phyloP scores from a whole-genome alignment of 768 basidiomycete genomes.

The Xanthoconium stramineum region DNA sequence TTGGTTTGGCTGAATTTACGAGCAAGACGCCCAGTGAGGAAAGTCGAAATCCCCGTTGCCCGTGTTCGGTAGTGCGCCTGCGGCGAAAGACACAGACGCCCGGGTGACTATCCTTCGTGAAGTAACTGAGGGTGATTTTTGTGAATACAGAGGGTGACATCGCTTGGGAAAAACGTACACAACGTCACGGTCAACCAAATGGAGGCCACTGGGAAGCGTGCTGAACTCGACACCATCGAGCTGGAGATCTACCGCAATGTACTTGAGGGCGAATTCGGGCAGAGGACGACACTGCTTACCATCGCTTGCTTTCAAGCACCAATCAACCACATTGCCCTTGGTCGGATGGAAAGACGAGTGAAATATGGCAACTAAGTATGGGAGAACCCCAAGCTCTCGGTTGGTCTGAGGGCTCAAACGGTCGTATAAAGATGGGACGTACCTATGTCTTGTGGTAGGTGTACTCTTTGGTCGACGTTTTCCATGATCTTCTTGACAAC shows the following conservation, averaged over 20 bases:
- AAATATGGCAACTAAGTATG: constrained; percentile 76
- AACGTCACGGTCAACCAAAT: constrained; percentile 74
- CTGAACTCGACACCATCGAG: constrained; percentile 77
- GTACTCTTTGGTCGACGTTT: constrained; percentile 28
- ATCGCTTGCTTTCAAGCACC: constrained; percentile 68
- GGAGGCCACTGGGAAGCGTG: constrained; percentile 77
- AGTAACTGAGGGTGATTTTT: constrained; percentile 48
- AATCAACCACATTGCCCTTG: constrained; percentile 75
- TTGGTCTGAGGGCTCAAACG: neutral
- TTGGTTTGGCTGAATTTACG: constrained; percentile 57
- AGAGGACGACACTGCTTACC: constrained; percentile 38
- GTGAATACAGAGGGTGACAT: constrained; percentile 5
- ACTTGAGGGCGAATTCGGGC: neutral
- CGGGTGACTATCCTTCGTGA: constrained; percentile 63
- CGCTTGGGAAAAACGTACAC: constrained; percentile 50
- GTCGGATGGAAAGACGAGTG: constrained; percentile 85
- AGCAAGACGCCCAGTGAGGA: constrained; percentile 76
- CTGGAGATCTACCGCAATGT: constrained; percentile 47
- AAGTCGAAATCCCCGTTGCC: constrained; percentile 77
- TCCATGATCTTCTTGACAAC: constrained; percentile 23
- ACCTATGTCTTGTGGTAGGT: constrained; percentile 57
- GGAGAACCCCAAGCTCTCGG: neutral
- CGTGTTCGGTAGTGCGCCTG: constrained; percentile 62
- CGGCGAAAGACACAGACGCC: constrained; percentile 76
- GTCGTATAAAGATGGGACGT: constrained; percentile 6